A percentile compares a stretch with the other conserved stretches of the same genome.
These are phyloP conservation scores for Lactarius trivialis DNA, from an alignment of 768 basidiomycete genomes.

Conservation along the genomic window DNA sequence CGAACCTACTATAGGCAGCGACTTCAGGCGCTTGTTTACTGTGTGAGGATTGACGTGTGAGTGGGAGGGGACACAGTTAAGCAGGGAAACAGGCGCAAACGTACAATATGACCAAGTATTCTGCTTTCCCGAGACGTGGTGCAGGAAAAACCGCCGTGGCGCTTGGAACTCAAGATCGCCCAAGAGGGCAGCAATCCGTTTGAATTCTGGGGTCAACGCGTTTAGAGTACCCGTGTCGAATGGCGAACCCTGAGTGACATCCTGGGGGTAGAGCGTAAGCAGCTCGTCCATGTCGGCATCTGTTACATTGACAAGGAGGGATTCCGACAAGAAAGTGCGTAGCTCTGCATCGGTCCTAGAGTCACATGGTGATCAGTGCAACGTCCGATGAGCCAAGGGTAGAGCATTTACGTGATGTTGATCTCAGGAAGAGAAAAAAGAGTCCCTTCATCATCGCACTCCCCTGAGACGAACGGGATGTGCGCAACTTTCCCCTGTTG, in stretches of 20 bases:
- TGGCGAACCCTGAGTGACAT: constrained; percentile 26
- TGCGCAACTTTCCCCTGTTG: too few species aligned
- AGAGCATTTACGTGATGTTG: too few species aligned
- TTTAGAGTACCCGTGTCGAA: constrained; percentile 25
- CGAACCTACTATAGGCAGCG: constrained; percentile 27
- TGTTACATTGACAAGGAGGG: constrained; percentile 9
- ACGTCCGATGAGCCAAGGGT: not conserved
- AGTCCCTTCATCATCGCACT: too few species aligned
- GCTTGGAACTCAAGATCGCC: constrained; percentile 35
- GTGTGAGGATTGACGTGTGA: not conserved
- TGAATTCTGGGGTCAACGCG: constrained; percentile 33
- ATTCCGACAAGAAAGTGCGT: constrained; percentile 9
- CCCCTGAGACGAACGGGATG: too few species aligned
- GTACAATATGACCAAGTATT: constrained; percentile 32
- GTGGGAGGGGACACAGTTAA: not conserved
- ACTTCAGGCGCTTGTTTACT: constrained; percentile 34
- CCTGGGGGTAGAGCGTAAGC: constrained; percentile 17
- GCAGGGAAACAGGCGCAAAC: constrained; percentile 15
- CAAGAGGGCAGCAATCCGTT: constrained; percentile 34
- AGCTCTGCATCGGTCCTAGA: constrained; percentile 18
- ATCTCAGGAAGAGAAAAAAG: too few species aligned
- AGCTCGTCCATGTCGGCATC: constrained; percentile 13
- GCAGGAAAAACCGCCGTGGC: constrained; percentile 33
- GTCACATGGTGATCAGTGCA: not conserved
- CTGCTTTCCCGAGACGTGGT: constrained; percentile 29